A percentile compares a stretch with the other conserved stretches of the same genome.
Evolutionary conservation across 2,329 filamentous ascomycete genomes (phyloP).

Genomic region (Diaporthe sp.): DNA sequence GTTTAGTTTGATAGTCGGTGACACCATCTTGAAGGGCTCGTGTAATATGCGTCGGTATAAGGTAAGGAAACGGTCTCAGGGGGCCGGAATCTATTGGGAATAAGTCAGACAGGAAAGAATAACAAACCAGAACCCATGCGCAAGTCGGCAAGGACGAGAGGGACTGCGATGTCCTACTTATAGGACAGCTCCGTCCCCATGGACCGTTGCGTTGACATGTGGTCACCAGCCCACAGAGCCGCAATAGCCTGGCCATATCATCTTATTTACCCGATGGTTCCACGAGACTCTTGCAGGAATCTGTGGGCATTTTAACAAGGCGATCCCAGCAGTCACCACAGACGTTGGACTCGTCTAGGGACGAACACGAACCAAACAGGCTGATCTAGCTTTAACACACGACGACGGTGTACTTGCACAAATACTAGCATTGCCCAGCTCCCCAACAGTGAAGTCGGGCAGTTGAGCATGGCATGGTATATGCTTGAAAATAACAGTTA

Average conservation of each 20-base stretch:
- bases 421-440: neutral
- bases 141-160: neutral
- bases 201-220: constrained; percentile 5
- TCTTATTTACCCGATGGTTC: constrained; percentile 36
- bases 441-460: neutral
- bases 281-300: constrained; percentile 34
- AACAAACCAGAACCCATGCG: neutral
- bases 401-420: neutral
- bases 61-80: neutral
- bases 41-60: neutral
- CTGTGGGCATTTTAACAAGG: constrained; percentile 33
- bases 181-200: constrained; percentile 9
- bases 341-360: neutral
- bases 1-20: constrained; percentile 68
- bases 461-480: neutral
- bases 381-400: constrained; percentile 30
- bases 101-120: neutral
- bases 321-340: constrained; percentile 28
- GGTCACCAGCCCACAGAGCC: constrained; percentile 27
- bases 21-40: constrained; percentile 26
- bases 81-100: neutral
- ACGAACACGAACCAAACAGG: constrained; percentile 11
- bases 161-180: constrained; percentile 29
- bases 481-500: neutral
- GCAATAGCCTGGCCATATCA: constrained; percentile 18